Evolutionary conservation across 139 green algal species (phyloP), one percentile per base, ranked within the genome.

Genomic region (Chlamydomonas schloesseri): DNA sequence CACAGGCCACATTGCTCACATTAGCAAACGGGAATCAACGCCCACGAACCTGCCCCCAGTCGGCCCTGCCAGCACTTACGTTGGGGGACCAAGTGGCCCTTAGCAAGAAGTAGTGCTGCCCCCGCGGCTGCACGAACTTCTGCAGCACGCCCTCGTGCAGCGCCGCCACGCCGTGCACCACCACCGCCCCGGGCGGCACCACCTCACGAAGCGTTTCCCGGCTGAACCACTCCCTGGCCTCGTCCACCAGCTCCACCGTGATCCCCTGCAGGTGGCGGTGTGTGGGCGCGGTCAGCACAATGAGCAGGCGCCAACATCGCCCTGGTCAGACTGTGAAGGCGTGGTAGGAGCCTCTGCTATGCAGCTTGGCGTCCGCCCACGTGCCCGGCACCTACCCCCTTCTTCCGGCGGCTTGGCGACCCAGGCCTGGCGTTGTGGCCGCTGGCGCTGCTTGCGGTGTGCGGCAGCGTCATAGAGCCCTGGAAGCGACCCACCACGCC

Each of bases 91-190:
- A 86, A 0, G 80, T 86, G 33, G 80, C 80, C 65, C 83, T 42
- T 23, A 91, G 76, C 26, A 78, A 53, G 53, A 65, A 73, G 71
- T 91, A 64, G 62, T 89, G 69, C 36, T 80, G 75, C 34, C 87
- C 88, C 29, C 88, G 33, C 17, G 83, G 88, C 67, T 74, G 31
- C 26, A 91, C 83, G 37, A 88, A 91, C 28, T 75, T 74, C 78
- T 91, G 88, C 77, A 91, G 83, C 62, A 91, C 53, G 11, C 88
- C 88, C 55, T 91, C 88, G 58, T 91, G 80, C 46, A 91, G 72
- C 72, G 80, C 80, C 68, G 80, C 67, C 50, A 77, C 80, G 14
- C 80, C 80, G 67, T 86, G 82, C 28, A 82, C 81, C 28, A 82
- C 82, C 80, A 80, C 71, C 67, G 82, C 65, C 13, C 65, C 69